Base-by-base conservation (phyloP, 2,329 filamentous ascomycete species). In the Emericellopsis atlantica region DNA sequence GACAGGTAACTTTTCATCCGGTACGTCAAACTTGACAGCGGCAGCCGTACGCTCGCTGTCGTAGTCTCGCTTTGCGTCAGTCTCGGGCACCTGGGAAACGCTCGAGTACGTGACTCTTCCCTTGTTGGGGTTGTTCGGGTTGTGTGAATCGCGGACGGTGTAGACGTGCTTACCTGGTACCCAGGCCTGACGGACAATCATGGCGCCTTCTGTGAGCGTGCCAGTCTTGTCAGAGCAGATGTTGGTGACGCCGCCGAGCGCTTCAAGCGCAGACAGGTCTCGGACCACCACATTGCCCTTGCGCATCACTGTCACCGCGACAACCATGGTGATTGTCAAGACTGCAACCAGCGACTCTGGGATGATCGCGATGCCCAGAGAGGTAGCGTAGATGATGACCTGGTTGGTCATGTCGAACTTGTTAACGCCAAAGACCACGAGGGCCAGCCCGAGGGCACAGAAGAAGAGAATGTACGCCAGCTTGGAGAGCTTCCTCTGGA, bases 401-500 rank as follows among this genome's bases (percentile, higher is more conserved):
- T 76, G 70, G 31, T 66, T 65, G 34, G 63, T 57, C 40, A 70
- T 56, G 36, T 66, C 49, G 50, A 74, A 76, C 45, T 67, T 64
- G 51, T 75, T 76, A 40, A 71, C 73, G 0, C 63, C 71, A 51
- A 77, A 76, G 10, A 77, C 73, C 35, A 77, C 66, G 42, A 76
- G 65, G 23, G 72, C 72, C 23, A 76, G 60, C 16, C 75, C 52
- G 10, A 76, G 56, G n/a, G 73, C 85, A 45, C 84, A 79, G 37
- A 72, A 78, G 53, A 90, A 88, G 3, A 92, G 74, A 7, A 84
- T 64, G 43, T 88, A 81, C 10, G 85, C 85, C 44, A 92, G 70
- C 50, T 84, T 83, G 44, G 81, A 82, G 39, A 92, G 66, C 59
- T 85, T 88, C 47, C 80, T 75, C 60, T 89, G 84, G 38, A 92